These are phyloP conservation scores for Syzygium aqueum DNA, from an alignment of 345 rosid genomes.

Conservation along the genomic window DNA sequence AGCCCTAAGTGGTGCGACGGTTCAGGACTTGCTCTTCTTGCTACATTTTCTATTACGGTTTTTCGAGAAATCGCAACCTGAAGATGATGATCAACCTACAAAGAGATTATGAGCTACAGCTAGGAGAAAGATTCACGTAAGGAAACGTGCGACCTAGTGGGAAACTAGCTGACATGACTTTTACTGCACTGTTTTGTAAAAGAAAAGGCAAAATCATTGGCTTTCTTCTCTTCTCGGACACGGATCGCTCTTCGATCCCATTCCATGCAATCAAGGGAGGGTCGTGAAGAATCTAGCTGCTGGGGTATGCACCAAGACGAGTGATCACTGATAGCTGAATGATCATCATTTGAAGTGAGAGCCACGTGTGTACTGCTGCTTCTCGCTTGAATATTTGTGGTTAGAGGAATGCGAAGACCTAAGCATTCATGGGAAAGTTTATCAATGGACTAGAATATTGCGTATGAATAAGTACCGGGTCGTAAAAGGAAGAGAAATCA, in stretches of 20 bases:
- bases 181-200: background rate
- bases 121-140: background rate
- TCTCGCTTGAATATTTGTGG: background rate
- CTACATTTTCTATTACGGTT: background rate
- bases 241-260: background rate
- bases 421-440: too few relatives aligned
- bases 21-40: background rate
- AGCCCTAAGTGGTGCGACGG: background rate
- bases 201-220: background rate
- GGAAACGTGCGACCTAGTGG: background rate
- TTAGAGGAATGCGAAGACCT: background rate
- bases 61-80: background rate
- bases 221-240: background rate
- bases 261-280: background rate
- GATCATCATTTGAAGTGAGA: background rate
- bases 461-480: too few relatives aligned
- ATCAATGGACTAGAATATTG: too few relatives aligned
- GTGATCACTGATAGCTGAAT: background rate
- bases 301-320: background rate
- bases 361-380: background rate
- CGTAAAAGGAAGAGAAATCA: background rate
- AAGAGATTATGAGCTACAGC: background rate
- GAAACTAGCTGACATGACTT: background rate
- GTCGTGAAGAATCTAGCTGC: background rate
- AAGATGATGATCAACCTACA: background rate